phyloP scores from a whole-genome alignment of 1,284 basidiomycete genomes.

The Mycena sp. region DNA sequence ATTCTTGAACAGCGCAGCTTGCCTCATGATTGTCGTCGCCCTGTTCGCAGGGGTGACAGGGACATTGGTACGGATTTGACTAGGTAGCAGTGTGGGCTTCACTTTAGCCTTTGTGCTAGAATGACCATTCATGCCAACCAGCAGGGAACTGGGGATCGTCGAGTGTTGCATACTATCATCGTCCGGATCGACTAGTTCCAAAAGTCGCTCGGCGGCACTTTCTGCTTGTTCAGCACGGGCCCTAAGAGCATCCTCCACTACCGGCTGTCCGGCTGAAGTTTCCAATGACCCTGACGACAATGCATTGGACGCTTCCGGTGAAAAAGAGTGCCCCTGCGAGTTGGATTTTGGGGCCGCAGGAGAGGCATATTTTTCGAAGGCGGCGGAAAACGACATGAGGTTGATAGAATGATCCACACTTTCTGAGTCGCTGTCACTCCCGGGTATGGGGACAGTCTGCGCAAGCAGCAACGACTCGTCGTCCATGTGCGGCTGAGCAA shows the following conservation, averaged over 20 bases:
- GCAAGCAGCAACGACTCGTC: conserved; percentile 78
- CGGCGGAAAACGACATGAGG: conserved; percentile 76
- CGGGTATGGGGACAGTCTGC: conserved; percentile 74
- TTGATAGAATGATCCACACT: conserved; percentile 61
- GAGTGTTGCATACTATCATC: conserved; percentile 62
- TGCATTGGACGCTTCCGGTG: conserved; percentile 66
- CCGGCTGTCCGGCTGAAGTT: conserved; percentile 53
- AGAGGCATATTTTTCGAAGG: conserved; percentile 63
- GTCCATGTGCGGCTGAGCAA: conserved; percentile 50
- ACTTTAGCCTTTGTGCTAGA: conserved; percentile 44
- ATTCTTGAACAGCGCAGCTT: conserved; percentile 81
- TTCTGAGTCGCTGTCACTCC: conserved; percentile 76
- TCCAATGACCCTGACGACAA: conserved; percentile 65
- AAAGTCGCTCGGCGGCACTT: conserved; percentile 82
- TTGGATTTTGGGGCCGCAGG: conserved; percentile 37
- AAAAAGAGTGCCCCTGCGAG: conserved; percentile 53
- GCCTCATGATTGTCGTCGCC: conserved; percentile 66
- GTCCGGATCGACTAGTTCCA: conserved; percentile 83
- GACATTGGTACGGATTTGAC: conserved; percentile 20
- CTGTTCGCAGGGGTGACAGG: conserved; percentile 74
- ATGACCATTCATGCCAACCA: conserved; percentile 54
- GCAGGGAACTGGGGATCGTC: conserved; percentile 63
- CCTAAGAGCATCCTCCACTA: conserved; percentile 84
- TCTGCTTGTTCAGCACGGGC: conserved; percentile 90
- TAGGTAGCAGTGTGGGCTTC: conserved; percentile 38